phyloP scores from a whole-genome alignment of 495 filamentous ascomycete species.

The Hyaloscypha hepaticicola region DNA sequence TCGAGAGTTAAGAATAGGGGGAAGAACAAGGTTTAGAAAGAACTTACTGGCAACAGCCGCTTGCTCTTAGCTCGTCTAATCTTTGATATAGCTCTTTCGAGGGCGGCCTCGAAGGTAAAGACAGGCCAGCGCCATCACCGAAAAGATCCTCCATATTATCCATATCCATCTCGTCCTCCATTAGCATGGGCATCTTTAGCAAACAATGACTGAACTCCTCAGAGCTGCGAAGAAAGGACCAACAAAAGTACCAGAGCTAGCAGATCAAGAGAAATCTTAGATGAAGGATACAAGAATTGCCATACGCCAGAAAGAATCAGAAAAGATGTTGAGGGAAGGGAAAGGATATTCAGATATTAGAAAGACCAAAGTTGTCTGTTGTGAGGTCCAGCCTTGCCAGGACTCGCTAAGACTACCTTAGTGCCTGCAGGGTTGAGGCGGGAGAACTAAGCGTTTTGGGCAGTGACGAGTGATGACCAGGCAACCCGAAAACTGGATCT shows the following conservation, averaged over 20 bases:
- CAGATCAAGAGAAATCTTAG: background rate
- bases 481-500: background rate
- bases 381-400: slow-evolving; percentile 4
- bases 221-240: background rate
- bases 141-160: slow-evolving; percentile 73
- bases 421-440: background rate
- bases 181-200: slow-evolving; percentile 37
- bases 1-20: slow-evolving; percentile 16
- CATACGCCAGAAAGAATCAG: background rate
- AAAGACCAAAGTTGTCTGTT: background rate
- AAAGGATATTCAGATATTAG: background rate
- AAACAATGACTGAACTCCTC: background rate
- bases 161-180: slow-evolving; percentile 67
- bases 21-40: background rate
- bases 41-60: slow-evolving; percentile 82
- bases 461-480: background rate
- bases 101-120: slow-evolving; percentile 48
- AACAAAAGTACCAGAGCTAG: background rate
- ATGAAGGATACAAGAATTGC: background rate
- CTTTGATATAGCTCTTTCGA: slow-evolving; percentile 69
- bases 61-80: slow-evolving; percentile 73
- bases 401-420: background rate
- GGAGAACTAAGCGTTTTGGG: slow-evolving; percentile 6
- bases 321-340: background rate
- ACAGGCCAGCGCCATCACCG: slow-evolving; percentile 63